A percentile compares a stretch with the other conserved stretches of the same genome.
Conservation (phyloP, 2,329 filamentous ascomycete species). For the Fusarium dimerum region DNA sequence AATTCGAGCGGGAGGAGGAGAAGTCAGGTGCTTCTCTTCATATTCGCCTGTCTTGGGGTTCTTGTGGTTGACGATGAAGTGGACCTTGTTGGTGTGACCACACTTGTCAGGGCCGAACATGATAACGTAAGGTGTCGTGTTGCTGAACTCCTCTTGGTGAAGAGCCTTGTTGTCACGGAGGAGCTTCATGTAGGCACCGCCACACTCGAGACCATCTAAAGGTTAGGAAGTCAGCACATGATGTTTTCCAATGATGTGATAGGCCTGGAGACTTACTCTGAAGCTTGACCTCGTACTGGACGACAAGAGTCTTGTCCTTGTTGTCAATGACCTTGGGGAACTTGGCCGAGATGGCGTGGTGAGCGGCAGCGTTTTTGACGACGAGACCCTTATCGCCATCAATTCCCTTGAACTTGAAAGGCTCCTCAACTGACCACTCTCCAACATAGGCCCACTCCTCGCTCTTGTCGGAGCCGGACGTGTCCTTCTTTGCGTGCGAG, state of each 20-base stretch:
- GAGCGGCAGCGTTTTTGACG: conserved; percentile 95
- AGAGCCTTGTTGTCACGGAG: conserved; percentile 97
- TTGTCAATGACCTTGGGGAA: conserved; percentile 96
- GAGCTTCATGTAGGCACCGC: conserved; percentile 98
- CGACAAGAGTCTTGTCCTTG: conserved; percentile 94
- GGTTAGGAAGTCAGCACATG: conserved; percentile 33
- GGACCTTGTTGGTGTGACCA: conserved; percentile 96
- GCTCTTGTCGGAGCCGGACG: conserved; percentile 70
- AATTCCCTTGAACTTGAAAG: conserved; percentile 84
- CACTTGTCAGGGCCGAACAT: conserved; percentile 99
- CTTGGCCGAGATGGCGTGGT: conserved; percentile 99
- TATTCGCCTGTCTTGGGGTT: conserved; percentile 99
- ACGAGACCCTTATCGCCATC: conserved; percentile 95
- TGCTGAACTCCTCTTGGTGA: conserved; percentile 96
- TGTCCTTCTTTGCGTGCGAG: conserved; percentile 95
- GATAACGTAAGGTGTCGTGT: conserved; percentile 96
- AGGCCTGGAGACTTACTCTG: conserved; percentile 66
- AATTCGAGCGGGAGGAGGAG: conserved; percentile 82
- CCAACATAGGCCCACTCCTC: conserved; percentile 98
- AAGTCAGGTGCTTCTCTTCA: conserved; percentile 97
- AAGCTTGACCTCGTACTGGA: conserved; percentile 99
- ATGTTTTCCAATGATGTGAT: neutral
- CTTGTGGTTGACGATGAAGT: conserved; percentile 99
- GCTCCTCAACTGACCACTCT: conserved; percentile 97
- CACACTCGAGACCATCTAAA: conserved; percentile 89